Evolutionary conservation across 2,329 filamentous ascomycete species (phyloP).

Genomic region (Monilinia fructigena): DNA sequence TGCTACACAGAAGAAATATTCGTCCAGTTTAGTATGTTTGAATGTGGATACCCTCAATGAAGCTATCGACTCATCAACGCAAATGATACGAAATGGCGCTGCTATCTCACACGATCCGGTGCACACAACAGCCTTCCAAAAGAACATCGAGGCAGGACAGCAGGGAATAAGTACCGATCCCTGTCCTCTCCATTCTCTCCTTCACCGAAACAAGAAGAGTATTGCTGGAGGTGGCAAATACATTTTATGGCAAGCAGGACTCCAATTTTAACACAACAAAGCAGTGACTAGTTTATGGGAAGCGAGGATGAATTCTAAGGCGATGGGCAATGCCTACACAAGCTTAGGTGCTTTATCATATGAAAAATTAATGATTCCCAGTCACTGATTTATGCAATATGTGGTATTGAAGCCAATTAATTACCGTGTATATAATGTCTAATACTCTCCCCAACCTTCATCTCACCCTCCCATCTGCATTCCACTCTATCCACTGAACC

Average conservation of each 20-base stretch:
- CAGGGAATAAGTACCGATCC: constrained; percentile 80
- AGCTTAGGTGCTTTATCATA: constrained; percentile 15
- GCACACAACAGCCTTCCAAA: constrained; percentile 76
- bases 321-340: constrained; percentile 84
- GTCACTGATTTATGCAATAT: not conserved
- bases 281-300: constrained; percentile 92
- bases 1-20: constrained; percentile 88
- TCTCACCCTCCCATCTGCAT: not conserved
- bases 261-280: constrained; percentile 97
- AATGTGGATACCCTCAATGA: constrained; percentile 77
- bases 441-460: not conserved
- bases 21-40: constrained; percentile 77
- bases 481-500: not conserved
- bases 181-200: constrained; percentile 64
- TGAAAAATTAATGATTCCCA: constrained; percentile 15
- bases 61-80: constrained; percentile 78
- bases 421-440: not conserved
- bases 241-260: constrained; percentile 90
- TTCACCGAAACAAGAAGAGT: constrained; percentile 82
- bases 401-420: not conserved
- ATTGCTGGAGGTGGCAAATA: constrained; percentile 90
- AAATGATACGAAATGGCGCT: constrained; percentile 81
- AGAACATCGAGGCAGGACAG: constrained; percentile 80
- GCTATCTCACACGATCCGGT: constrained; percentile 78
- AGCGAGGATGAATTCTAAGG: constrained; percentile 77